Percentiles rank a stretch among this genome's conserved stretches.
phyloP scores from a whole-genome alignment of 2,329 filamentous ascomycete genomes.

The Neofusicoccum kwambonambiense region DNA sequence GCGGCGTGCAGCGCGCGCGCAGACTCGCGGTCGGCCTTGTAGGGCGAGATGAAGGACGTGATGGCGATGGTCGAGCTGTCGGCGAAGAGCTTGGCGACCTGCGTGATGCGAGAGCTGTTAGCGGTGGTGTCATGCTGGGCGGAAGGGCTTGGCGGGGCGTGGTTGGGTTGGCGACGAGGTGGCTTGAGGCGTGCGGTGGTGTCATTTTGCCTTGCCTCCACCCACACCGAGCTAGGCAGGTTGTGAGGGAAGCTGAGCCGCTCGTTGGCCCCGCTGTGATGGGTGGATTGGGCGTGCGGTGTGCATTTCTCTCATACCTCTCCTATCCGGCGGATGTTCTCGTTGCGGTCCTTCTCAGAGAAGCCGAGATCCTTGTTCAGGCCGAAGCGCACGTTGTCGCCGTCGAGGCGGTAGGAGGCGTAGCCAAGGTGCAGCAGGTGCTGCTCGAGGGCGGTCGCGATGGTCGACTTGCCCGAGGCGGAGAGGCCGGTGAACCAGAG shows the following conservation, averaged over 20 bases:
- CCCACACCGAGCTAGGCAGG: too few species aligned
- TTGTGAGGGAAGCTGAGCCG: too few species aligned
- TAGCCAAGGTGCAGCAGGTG: conserved; percentile 85
- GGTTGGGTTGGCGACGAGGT: not conserved
- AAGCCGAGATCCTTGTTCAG: conserved; percentile 98
- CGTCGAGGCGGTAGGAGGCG: conserved; percentile 88
- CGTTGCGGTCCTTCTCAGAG: conserved; percentile 86
- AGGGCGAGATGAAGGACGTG: conserved; percentile 96
- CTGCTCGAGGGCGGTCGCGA: conserved; percentile 94
- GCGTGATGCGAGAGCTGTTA: not conserved
- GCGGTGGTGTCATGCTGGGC: not conserved
- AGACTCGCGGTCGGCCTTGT: conserved; percentile 78
- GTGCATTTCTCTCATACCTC: conserved; percentile 51
- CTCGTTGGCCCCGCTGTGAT: too few species aligned
- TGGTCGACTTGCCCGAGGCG: conserved; percentile 94
- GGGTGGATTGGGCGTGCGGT: not conserved
- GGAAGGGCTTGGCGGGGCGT: not conserved
- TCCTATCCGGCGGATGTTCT: conserved; percentile 96
- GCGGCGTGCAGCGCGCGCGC: conserved; percentile 77
- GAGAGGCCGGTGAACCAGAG: conserved; percentile 98
- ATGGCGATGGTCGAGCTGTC: conserved; percentile 84
- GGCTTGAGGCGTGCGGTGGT: not conserved
- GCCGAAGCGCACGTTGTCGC: conserved; percentile 97
- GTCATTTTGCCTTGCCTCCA: too few species aligned
- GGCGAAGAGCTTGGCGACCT: conserved; percentile 94